Evolutionary conservation across 2,329 filamentous ascomycete genomes (phyloP).

Genomic region (Penicillium rolfsii): DNA sequence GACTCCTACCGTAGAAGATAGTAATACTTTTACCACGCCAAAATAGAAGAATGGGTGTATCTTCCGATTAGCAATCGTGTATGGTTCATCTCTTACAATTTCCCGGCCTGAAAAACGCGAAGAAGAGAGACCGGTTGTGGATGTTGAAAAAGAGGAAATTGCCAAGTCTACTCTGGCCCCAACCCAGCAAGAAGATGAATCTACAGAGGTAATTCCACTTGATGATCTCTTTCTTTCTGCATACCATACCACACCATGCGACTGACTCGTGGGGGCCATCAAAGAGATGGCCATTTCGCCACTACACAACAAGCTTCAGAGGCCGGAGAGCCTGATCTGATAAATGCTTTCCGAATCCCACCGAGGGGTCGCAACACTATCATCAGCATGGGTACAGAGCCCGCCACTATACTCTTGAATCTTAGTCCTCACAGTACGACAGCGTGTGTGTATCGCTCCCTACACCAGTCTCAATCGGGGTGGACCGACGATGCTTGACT

Average conservation of each 20-base stretch:
- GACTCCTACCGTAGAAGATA: no score
- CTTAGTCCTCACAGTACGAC: not conserved
- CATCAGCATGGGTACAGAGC: not conserved
- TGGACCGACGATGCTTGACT: conserved; percentile 11
- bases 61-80: no score
- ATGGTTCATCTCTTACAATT: no score
- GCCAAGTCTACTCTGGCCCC: not conserved
- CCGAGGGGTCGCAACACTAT: not conserved
- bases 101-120: not conserved
- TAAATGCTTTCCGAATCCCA: not conserved
- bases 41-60: no score
- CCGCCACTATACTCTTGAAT: not conserved
- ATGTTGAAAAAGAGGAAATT: not conserved
- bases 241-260: not conserved
- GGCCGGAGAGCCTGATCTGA: not conserved
- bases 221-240: not conserved
- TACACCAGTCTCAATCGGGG: not conserved
- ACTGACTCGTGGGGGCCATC: not conserved
- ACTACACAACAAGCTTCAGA: not conserved
- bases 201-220: not conserved
- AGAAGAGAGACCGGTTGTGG: not conserved
- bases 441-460: not conserved
- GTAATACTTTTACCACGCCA: no score
- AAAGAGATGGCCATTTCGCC: not conserved
- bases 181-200: not conserved